Conservation (phyloP, 2,329 filamentous ascomycete genomes). For the Fusarium liriodendri region DNA sequence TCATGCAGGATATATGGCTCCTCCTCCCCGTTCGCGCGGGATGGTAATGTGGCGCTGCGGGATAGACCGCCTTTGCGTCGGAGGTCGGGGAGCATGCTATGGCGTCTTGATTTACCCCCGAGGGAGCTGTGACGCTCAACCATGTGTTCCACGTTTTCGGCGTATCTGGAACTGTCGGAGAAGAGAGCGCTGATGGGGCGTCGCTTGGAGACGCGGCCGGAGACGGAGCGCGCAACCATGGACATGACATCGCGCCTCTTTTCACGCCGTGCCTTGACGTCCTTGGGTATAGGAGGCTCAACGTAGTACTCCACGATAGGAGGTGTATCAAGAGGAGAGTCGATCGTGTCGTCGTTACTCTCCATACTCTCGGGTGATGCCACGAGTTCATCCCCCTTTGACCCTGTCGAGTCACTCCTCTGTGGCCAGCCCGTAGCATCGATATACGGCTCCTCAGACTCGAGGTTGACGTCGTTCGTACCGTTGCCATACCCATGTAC, state of each 20-base stretch:
- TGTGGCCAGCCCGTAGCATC: slow-evolving; percentile 29
- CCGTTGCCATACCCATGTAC: slow-evolving; percentile 67
- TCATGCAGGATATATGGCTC: slow-evolving; percentile 45
- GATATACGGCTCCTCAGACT: slow-evolving; percentile 9
- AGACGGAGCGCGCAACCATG: slow-evolving; percentile 41
- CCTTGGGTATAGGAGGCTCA: slow-evolving; percentile 20
- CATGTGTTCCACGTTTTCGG: slow-evolving; percentile 41
- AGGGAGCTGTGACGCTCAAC: slow-evolving; percentile 19
- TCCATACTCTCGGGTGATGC: slow-evolving; percentile 42
- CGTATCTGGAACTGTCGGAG: slow-evolving; percentile 42
- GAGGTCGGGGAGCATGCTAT: slow-evolving; percentile 41
- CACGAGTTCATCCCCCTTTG: slow-evolving; percentile 32
- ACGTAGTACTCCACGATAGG: slow-evolving; percentile 30
- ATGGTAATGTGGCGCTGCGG: slow-evolving; percentile 15
- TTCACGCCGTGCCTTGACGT: slow-evolving; percentile 42
- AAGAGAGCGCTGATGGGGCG: slow-evolving; percentile 45
- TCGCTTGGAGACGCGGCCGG: slow-evolving; percentile 40
- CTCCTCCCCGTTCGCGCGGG: slow-evolving; percentile 25
- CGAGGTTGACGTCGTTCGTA: slow-evolving; percentile 53
- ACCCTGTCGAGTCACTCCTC: slow-evolving; percentile 45
- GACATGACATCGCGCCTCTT: slow-evolving; percentile 45
- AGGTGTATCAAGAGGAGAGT: slow-evolving; percentile 37
- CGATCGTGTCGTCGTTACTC: slow-evolving; percentile 44
- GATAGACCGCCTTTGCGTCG: slow-evolving; percentile 35
- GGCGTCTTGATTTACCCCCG: slow-evolving; percentile 25